These are phyloP conservation scores for Chloranthus sessilifolius DNA, from an alignment of 164 flowering plant genomes.

Conservation along the genomic window DNA sequence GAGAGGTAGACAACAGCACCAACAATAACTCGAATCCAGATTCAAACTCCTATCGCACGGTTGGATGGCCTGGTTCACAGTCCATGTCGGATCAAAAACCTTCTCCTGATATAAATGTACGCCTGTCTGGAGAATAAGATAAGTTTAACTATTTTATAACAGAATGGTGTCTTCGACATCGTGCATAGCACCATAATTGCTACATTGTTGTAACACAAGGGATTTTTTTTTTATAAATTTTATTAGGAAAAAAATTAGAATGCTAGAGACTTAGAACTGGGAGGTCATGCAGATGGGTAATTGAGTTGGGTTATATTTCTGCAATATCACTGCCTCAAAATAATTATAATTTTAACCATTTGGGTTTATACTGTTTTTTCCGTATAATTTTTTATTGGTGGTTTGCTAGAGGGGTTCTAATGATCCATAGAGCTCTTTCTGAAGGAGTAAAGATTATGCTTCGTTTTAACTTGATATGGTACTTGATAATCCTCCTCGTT, in stretches of 20 bases:
- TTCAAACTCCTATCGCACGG: slow-evolving; percentile 18
- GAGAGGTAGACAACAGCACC: slow-evolving; percentile 29
- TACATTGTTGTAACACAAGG: not conserved
- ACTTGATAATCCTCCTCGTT: too few species aligned
- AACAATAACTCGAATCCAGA: slow-evolving; percentile 20
- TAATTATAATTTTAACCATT: not conserved
- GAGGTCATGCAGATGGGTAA: not conserved
- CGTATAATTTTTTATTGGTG: not conserved
- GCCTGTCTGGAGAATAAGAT: slow-evolving; percentile 33
- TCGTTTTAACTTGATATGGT: too few species aligned
- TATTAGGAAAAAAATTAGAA: not conserved
- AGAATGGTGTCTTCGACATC: too few species aligned
- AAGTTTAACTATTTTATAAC: too few species aligned
- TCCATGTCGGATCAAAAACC: slow-evolving; percentile 30
- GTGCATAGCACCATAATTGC: not conserved
- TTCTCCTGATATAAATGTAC: slow-evolving; percentile 59
- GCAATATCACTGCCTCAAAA: slow-evolving; percentile 1
- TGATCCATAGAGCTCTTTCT: slow-evolving; percentile 1
- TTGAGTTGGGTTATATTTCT: not conserved
- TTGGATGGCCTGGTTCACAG: slow-evolving; percentile 34
- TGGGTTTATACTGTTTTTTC: not conserved
- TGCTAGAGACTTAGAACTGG: not conserved
- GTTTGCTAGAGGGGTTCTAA: slow-evolving; percentile 3
- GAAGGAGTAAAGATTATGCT: not conserved
- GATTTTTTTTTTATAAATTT: not conserved